Evolutionary conservation across 306 rosid genomes (phyloP).

Genomic region (Dryas drummondii): DNA sequence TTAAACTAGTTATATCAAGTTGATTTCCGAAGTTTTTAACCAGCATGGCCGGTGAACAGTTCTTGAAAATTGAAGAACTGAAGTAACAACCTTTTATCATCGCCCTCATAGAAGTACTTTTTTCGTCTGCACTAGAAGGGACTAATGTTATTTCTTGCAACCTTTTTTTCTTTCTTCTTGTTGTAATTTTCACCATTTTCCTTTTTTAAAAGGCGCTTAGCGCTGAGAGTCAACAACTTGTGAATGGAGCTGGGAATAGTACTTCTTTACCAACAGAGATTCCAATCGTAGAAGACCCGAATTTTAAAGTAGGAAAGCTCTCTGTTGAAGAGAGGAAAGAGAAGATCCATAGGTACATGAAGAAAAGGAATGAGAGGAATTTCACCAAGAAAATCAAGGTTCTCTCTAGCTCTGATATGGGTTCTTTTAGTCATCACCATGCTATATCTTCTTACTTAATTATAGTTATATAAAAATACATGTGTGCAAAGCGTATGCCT

Average conservation of each 20-base stretch:
- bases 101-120: slow-evolving; percentile 1
- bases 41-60: neutral
- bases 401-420: neutral
- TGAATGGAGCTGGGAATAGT: slow-evolving; percentile 58
- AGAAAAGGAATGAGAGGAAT: slow-evolving; percentile 90
- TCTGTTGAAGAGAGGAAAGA: slow-evolving; percentile 91
- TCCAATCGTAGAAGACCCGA: slow-evolving; percentile 74
- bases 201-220: slow-evolving; percentile 50
- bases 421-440: too few relatives aligned
- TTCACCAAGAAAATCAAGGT: slow-evolving; percentile 99
- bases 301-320: slow-evolving; percentile 83
- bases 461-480: neutral
- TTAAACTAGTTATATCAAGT: neutral
- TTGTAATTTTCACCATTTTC: neutral
- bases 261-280: slow-evolving; percentile 67
- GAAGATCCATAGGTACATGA: slow-evolving; percentile 94
- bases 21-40: neutral
- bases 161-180: neutral
- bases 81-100: neutral
- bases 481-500: neutral
- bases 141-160: slow-evolving; percentile 4
- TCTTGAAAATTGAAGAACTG: neutral
- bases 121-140: slow-evolving; percentile 1
- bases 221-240: slow-evolving; percentile 64
- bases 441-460: neutral